These are phyloP conservation scores for Tieghemostelium lacteum DNA, from an alignment of 78 protist genomes.

Conservation along the genomic window DNA sequence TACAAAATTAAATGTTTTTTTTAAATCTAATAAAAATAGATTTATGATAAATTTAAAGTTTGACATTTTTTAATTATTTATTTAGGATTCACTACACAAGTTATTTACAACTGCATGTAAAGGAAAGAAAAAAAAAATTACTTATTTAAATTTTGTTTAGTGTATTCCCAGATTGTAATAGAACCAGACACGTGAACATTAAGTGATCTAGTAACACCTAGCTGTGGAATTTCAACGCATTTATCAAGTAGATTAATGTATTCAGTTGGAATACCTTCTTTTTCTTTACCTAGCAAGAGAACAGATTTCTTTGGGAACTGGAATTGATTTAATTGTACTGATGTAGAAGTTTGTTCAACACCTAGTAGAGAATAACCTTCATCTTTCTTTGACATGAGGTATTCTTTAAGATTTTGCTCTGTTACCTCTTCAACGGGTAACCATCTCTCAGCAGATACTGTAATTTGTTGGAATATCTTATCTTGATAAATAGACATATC, in stretches of 20 bases:
- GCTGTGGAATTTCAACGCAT: slow-evolving; percentile 91
- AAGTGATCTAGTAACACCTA: slow-evolving; percentile 88
- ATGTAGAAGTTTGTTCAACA: slow-evolving; percentile 89
- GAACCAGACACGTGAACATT: slow-evolving; percentile 88
- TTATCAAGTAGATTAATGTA: slow-evolving; percentile 79
- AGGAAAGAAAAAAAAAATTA: too few relatives aligned
- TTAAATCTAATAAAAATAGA: too few relatives aligned
- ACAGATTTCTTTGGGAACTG: slow-evolving; percentile 82
- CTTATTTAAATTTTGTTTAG: slow-evolving; percentile 65
- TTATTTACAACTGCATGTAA: too few relatives aligned
- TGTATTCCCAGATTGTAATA: slow-evolving; percentile 81
- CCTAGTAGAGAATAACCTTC: slow-evolving; percentile 88
- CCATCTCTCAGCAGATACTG: slow-evolving; percentile 87
- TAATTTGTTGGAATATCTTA: slow-evolving; percentile 61
- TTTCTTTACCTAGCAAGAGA: slow-evolving; percentile 86
- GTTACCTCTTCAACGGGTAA: slow-evolving; percentile 83
- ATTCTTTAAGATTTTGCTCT: slow-evolving; percentile 10
- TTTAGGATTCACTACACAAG: too few relatives aligned
- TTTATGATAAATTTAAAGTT: too few relatives aligned
- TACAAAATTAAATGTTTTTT: too few relatives aligned
- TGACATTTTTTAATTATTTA: too few relatives aligned
- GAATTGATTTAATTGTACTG: slow-evolving; percentile 50
- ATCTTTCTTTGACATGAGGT: slow-evolving; percentile 45
- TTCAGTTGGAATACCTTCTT: slow-evolving; percentile 89
- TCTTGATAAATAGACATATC: slow-evolving; percentile 31